Conservation (phyloP, 805 yeast genomes). For the Sugiyamaella lignohabitans region DNA sequence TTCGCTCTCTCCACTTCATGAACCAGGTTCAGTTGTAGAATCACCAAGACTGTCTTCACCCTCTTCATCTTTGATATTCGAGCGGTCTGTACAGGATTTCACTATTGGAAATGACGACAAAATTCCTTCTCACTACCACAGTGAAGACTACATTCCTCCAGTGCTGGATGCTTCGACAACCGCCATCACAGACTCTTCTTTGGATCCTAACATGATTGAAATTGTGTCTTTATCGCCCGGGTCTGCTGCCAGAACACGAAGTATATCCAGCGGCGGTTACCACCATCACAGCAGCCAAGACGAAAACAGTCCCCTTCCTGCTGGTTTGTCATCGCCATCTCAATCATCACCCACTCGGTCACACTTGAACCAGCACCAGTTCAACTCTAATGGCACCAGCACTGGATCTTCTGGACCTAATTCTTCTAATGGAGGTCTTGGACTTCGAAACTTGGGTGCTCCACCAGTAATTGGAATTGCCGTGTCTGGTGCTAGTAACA, state of each 20-base stretch:
- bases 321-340: slow-evolving; percentile 4
- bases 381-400: neutral
- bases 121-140: slow-evolving; percentile 36
- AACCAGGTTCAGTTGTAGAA: slow-evolving; percentile 4
- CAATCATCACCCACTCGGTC: slow-evolving; percentile 1
- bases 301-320: neutral
- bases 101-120: slow-evolving; percentile 16
- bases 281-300: neutral
- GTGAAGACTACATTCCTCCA: slow-evolving; percentile 72
- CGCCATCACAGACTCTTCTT: slow-evolving; percentile 47
- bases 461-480: too few species aligned
- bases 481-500: too few species aligned
- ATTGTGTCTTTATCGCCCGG: slow-evolving; percentile 60
- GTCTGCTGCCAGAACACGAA: slow-evolving; percentile 27
- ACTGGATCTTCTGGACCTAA: neutral
- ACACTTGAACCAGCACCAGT: neutral
- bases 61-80: slow-evolving; percentile 50
- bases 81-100: slow-evolving; percentile 60
- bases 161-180: slow-evolving; percentile 74
- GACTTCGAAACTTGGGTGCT: slow-evolving; percentile 1
- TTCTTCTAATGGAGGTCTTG: neutral
- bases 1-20: slow-evolving; percentile 13
- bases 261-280: slow-evolving; percentile 7
- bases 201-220: slow-evolving; percentile 64
- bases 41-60: slow-evolving; percentile 23